Base-by-base conservation (phyloP, 345 rosid species). In the Melaleuca alternifolia region DNA sequence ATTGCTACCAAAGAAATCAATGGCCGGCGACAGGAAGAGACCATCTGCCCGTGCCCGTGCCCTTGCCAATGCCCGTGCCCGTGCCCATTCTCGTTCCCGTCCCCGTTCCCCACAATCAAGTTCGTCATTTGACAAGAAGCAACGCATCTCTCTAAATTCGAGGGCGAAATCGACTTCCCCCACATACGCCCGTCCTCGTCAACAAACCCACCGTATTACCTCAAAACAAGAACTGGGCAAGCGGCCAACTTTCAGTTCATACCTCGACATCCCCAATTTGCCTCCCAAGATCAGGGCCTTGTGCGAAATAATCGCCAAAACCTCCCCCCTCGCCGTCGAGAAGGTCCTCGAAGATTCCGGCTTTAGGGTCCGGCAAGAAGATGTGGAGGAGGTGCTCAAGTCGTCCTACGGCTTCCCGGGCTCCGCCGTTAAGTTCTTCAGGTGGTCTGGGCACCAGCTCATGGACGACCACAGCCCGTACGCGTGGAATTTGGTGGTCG, bases 401-500 rank as follows among this genome's bases (percentile, higher is more conserved):
- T 90, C 89, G 61, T 93, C 95, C 28, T 93, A 92, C 86, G 88
- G 92, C 14, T 89, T 84, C 88, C 96, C 96, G 18, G 91, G 87
- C 54, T n/a, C 91, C 24, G 92, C 94, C 21, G 93, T 92, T 85
- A 93, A 92, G 92, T 94, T 93, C 90, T 94, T 93, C 87, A 90
- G 96, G 24, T 94, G 96, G 96, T 85, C 94, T 15, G 94, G 93
- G 84, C 84, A 86, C 86, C 92, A 88, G 83, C 90, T 94, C 46
- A 62, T 56, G 46, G 90, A 90, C 81, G 87, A 88, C 16, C 96
- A 92, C 82, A 92, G 94, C 85, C 94, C 95, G 7, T 94, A 94
- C 51, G 88, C 95, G 2, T 94, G 96, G 96, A 94, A 94, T 82
- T 92, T 94, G 16, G 93, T 92, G n/a, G 94, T 94, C 56, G 95